These are phyloP conservation scores for Hamigera avellanea DNA, from an alignment of 495 filamentous ascomycete species.

Conservation along the genomic window DNA sequence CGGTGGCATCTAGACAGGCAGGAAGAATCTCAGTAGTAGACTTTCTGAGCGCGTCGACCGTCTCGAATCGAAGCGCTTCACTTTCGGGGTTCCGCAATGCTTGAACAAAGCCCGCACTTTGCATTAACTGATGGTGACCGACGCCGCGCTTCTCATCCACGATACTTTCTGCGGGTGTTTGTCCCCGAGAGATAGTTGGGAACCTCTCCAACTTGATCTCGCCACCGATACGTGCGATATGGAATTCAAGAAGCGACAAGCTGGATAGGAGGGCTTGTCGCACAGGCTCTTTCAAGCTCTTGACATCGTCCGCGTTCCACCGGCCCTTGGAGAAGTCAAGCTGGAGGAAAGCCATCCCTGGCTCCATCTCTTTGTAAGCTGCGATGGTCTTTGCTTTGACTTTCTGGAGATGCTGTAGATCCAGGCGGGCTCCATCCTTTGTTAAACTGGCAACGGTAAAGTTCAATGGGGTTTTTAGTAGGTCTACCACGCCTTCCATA, in stretches of 20 bases:
- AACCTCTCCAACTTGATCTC: slow-evolving; percentile 11
- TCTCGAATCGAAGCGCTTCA: slow-evolving; percentile 12
- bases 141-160: slow-evolving; percentile 7
- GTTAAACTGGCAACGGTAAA: slow-evolving; percentile 10
- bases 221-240: slow-evolving; percentile 14
- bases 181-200: no score
- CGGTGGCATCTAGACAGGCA: slow-evolving; percentile 12
- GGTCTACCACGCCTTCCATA: slow-evolving; percentile 19
- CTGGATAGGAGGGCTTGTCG: slow-evolving; percentile 10
- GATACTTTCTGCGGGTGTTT: slow-evolving; percentile 8
- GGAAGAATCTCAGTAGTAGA: slow-evolving; percentile 13
- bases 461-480: slow-evolving; percentile 20
- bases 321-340: slow-evolving; percentile 20
- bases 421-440: slow-evolving; percentile 5
- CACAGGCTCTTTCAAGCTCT: slow-evolving; percentile 16
- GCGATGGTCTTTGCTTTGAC: slow-evolving; percentile 11
- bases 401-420: slow-evolving; percentile 6
- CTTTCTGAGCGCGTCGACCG: slow-evolving; percentile 13
- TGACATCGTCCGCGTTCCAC: slow-evolving; percentile 20
- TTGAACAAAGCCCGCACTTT: slow-evolving; percentile 13
- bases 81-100: slow-evolving; percentile 15
- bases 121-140: slow-evolving; percentile 16
- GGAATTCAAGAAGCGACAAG: slow-evolving; percentile 13
- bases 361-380: slow-evolving; percentile 12
- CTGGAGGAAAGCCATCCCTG: slow-evolving; percentile 15